phyloP scores from a whole-genome alignment of 1,284 basidiomycete genomes.

The Ustilago esculenta region DNA sequence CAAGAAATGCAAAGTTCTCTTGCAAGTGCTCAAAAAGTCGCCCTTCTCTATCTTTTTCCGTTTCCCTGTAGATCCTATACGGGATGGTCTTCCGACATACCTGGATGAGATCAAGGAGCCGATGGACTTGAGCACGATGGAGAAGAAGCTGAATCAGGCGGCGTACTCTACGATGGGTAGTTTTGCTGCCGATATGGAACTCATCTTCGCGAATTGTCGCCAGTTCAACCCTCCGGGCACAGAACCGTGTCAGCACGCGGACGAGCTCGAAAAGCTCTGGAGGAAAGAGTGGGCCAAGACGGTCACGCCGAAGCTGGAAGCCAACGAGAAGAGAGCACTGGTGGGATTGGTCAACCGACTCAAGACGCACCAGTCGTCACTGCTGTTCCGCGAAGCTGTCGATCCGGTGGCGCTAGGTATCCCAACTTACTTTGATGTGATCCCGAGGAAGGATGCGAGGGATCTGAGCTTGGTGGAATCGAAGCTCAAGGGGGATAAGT shows the following conservation, averaged over 20 bases:
- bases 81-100: constrained; percentile 83
- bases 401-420: constrained; percentile 74
- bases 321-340: constrained; percentile 82
- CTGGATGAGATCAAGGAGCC: constrained; percentile 87
- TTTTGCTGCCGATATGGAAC: constrained; percentile 81
- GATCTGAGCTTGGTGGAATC: constrained; percentile 84
- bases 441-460: constrained; percentile 83
- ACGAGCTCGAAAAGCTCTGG: constrained; percentile 81
- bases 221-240: constrained; percentile 72
- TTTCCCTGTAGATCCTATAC: constrained; percentile 83
- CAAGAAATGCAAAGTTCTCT: constrained; percentile 77
- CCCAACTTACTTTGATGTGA: constrained; percentile 83
- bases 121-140: constrained; percentile 93
- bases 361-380: constrained; percentile 46
- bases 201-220: constrained; percentile 82
- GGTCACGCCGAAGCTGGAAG: constrained; percentile 78
- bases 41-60: constrained; percentile 81
- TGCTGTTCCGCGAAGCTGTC: constrained; percentile 75
- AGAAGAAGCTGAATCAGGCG: constrained; percentile 70
- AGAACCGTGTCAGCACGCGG: constrained; percentile 77
- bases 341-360: constrained; percentile 76
- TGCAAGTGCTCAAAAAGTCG: constrained; percentile 76
- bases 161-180: constrained; percentile 68
- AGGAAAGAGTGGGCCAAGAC: constrained; percentile 84
- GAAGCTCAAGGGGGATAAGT: constrained; percentile 84